phyloP scores from a whole-genome alignment of 2,329 filamentous ascomycete species.

The Diaporthe amygdali region DNA sequence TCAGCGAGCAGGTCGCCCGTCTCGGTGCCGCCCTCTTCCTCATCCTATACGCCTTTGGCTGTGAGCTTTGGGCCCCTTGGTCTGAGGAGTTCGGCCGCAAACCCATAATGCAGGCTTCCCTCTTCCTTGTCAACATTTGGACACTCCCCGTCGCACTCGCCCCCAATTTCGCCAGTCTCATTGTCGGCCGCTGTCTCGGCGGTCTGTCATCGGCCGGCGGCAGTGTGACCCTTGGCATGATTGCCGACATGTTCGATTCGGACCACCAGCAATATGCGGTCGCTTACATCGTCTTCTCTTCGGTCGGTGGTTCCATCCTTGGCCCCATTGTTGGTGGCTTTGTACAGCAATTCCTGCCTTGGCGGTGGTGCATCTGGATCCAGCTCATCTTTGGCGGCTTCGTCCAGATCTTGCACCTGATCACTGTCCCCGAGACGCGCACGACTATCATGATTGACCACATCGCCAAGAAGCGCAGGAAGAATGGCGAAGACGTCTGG shows the following conservation, averaged over 20 bases:
- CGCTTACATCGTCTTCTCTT: conserved; percentile 78
- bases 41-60: conserved; percentile 82
- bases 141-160: conserved; percentile 75
- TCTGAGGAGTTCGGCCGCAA: conserved; percentile 82
- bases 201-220: conserved; percentile 75
- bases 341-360: conserved; percentile 68
- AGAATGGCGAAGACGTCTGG: conserved; percentile 67
- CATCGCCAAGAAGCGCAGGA: conserved; percentile 76
- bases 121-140: conserved; percentile 80
- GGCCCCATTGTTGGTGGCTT: conserved; percentile 83
- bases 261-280: conserved; percentile 78
- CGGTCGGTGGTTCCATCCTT: conserved; percentile 77
- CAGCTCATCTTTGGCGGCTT: conserved; percentile 78
- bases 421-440: conserved; percentile 79
- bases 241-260: conserved; percentile 75
- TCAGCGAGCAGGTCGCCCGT: conserved; percentile 72
- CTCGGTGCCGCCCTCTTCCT: conserved; percentile 81
- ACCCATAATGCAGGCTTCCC: conserved; percentile 73
- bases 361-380: conserved; percentile 79
- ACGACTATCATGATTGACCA: conserved; percentile 78
- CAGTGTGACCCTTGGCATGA: conserved; percentile 76
- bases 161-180: conserved; percentile 72
- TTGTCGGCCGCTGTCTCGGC: conserved; percentile 73
- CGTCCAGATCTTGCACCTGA: conserved; percentile 70
- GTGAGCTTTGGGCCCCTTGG: conserved; percentile 89